Percentiles rank a stretch among this genome's conserved stretches.
Evolutionary conservation across 768 basidiomycete genomes (phyloP).

Genomic region (Agaricus subrufescens): DNA sequence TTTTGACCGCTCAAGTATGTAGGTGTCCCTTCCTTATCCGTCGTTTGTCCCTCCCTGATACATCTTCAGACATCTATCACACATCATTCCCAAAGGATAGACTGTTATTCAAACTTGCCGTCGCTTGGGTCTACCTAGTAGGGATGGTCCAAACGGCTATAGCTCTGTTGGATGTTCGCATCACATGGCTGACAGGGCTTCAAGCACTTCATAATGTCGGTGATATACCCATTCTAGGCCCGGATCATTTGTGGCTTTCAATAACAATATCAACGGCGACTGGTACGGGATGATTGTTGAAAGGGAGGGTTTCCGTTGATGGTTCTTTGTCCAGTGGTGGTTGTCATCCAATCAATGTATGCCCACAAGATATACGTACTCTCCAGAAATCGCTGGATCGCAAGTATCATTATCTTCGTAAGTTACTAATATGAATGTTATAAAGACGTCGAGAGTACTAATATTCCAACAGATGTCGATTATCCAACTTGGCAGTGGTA

Average conservation of each 20-base stretch:
- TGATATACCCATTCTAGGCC: too few relatives aligned
- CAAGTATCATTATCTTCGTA: neutral
- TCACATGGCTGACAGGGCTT: too few relatives aligned
- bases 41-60: neutral
- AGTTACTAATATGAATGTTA: neutral
- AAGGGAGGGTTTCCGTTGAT: neutral
- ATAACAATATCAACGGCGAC: neutral
- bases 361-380: neutral
- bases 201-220: too few relatives aligned
- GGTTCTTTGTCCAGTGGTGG: neutral
- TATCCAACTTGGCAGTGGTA: neutral
- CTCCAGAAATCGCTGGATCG: neutral
- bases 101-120: neutral
- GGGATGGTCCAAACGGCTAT: too few relatives aligned
- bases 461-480: neutral
- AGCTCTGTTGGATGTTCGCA: too few relatives aligned
- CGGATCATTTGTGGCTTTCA: neutral
- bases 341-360: neutral
- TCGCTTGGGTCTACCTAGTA: neutral
- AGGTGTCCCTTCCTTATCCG: neutral
- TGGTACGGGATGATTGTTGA: neutral
- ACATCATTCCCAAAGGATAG: neutral
- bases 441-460: neutral
- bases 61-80: neutral
- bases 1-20: neutral